These are phyloP conservation scores for Pichia sp. DNA, from an alignment of 1,139 yeast species.

Conservation along the genomic window DNA sequence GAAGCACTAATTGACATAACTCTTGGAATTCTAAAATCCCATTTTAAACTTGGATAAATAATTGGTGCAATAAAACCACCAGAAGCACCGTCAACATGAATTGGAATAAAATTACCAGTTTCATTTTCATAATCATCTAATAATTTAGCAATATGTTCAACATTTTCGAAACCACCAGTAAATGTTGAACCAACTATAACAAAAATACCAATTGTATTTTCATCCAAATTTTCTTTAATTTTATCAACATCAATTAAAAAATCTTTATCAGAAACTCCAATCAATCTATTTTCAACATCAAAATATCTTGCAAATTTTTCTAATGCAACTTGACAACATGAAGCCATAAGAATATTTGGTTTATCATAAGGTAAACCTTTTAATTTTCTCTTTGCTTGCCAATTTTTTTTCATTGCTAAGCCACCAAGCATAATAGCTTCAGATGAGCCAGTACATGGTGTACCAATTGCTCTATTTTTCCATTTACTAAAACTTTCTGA, in stretches of 20 bases:
- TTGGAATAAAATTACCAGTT: conserved; percentile 64
- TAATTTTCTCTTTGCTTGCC: conserved; percentile 65
- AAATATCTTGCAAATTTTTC: conserved; percentile 92
- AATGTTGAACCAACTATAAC: conserved; percentile 88
- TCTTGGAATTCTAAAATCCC: conserved; percentile 78
- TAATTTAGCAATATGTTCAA: conserved; percentile 49
- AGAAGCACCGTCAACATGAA: conserved; percentile 91
- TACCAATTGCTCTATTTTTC: conserved; percentile 55
- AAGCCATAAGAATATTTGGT: conserved; percentile 92
- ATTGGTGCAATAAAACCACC: conserved; percentile 90
- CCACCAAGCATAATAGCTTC: conserved; percentile 95
- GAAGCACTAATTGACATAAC: conserved; percentile 87
- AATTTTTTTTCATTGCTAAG: conserved; percentile 79
- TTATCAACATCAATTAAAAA: conserved; percentile 58
- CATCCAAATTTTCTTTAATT: conserved; percentile 65
- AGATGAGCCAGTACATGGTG: conserved; percentile 91
- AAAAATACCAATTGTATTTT: conserved; percentile 88
- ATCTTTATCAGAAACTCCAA: conserved; percentile 57
- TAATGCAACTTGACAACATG: conserved; percentile 89
- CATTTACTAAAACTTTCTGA: conserved; percentile 6
- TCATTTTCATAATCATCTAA: conserved; percentile 66
- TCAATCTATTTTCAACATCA: conserved; percentile 79
- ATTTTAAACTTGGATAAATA: conserved; percentile 61
- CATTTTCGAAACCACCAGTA: conserved; percentile 88
- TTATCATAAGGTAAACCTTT: conserved; percentile 53